Percentiles rank a stretch among this genome's conserved stretches.
These are phyloP conservation scores for Rosa rugosa DNA, from an alignment of 306 rosid genomes.

Conservation along the genomic window DNA sequence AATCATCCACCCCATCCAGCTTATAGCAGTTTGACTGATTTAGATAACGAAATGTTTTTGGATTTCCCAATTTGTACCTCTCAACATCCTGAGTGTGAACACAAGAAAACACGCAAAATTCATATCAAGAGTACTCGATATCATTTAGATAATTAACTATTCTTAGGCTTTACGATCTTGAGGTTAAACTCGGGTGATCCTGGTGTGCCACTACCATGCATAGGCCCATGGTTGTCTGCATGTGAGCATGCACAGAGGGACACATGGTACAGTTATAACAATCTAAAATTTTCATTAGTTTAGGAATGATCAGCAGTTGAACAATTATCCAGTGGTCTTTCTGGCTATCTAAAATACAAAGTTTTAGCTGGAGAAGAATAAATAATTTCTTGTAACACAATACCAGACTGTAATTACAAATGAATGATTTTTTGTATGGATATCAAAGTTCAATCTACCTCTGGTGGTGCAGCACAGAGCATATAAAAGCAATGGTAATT, in stretches of 20 bases:
- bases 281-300: neutral
- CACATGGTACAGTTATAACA: neutral
- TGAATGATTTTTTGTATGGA: neutral
- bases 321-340: neutral
- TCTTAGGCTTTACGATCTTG: neutral
- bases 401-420: conserved; percentile 8
- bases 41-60: conserved; percentile 75
- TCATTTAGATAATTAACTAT: neutral
- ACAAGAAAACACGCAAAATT: conserved; percentile 16
- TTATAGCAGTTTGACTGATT: conserved; percentile 79
- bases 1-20: conserved; percentile 74
- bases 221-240: neutral
- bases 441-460: conserved; percentile 43
- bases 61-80: conserved; percentile 72
- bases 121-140: conserved; percentile 9
- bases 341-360: neutral
- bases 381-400: neutral
- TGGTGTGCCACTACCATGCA: neutral
- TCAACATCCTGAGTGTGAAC: conserved; percentile 51
- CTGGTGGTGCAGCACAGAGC: conserved; percentile 92
- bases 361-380: neutral
- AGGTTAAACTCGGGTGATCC: neutral
- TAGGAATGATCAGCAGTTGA: neutral
- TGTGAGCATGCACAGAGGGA: neutral
- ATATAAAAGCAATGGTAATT: conserved; percentile 98